Evolutionary conservation across 2,329 filamentous ascomycete genomes (phyloP).

Genomic region (Rutstroemia sydowiana): DNA sequence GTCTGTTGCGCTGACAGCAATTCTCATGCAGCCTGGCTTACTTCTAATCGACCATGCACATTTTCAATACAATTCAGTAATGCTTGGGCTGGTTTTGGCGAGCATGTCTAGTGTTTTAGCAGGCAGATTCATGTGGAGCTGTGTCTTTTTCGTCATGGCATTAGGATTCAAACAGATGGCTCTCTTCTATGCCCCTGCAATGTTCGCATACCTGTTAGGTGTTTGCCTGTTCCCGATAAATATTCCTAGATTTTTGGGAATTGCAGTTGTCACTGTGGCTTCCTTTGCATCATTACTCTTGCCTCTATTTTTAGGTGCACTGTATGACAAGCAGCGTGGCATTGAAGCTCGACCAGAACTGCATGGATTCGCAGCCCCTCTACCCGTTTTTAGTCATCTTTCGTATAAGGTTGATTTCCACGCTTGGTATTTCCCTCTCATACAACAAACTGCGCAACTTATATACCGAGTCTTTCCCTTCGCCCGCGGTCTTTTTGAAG

Average conservation of each 20-base stretch:
- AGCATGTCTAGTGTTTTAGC: slow-evolving; percentile 85
- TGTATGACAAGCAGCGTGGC: slow-evolving; percentile 61
- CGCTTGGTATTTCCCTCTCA: slow-evolving; percentile 63
- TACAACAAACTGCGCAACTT: slow-evolving; percentile 75
- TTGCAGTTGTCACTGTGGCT: slow-evolving; percentile 63
- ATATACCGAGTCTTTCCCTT: slow-evolving; percentile 95
- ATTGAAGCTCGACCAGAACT: slow-evolving; percentile 50
- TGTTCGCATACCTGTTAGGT: slow-evolving; percentile 87
- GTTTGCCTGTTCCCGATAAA: slow-evolving; percentile 76
- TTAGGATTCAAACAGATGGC: slow-evolving; percentile 99
- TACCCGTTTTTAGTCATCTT: slow-evolving; percentile 55
- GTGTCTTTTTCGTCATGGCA: slow-evolving; percentile 86
- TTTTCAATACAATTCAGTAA: slow-evolving; percentile 98
- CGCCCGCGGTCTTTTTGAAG: slow-evolving; percentile 90
- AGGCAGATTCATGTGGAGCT: slow-evolving; percentile 77
- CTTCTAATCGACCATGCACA: slow-evolving; percentile 92
- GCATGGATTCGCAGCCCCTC: slow-evolving; percentile 49
- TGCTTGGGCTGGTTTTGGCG: slow-evolving; percentile 85
- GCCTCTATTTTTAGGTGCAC: slow-evolving; percentile 65
- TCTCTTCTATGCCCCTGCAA: slow-evolving; percentile 86
- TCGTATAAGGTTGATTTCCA: slow-evolving; percentile 52
- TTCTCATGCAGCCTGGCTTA: slow-evolving; percentile 84
- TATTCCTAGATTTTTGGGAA: slow-evolving; percentile 60
- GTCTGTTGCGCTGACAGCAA: slow-evolving; percentile 77
- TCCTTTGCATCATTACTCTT: slow-evolving; percentile 70